These are phyloP conservation scores for Colletotrichum sp. DNA, from an alignment of 2,329 filamentous ascomycete genomes.

Conservation along the genomic window DNA sequence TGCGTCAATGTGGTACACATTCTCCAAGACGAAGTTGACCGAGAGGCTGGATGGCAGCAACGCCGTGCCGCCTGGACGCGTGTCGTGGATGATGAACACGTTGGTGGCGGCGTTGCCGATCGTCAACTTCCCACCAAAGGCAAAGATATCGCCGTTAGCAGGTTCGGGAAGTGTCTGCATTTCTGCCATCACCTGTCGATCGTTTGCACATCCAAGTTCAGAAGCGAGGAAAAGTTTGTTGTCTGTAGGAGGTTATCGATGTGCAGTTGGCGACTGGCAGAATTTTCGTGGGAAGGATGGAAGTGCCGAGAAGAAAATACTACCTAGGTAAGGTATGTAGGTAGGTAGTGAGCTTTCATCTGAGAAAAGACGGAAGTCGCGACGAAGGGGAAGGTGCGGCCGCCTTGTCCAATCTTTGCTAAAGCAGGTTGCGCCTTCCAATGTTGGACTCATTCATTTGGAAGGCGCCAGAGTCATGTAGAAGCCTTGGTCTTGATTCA, in stretches of 20 bases:
- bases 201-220: not conserved
- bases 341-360: not conserved
- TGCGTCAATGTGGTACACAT: conserved; percentile 7
- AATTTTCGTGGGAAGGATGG: not conserved
- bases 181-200: not conserved
- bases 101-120: conserved; percentile 5
- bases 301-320: not conserved
- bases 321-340: not conserved
- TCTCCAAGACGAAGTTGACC: conserved; percentile 1
- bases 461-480: not conserved
- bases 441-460: not conserved
- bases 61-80: not conserved
- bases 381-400: not conserved
- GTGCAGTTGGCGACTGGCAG: not conserved
- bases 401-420: not conserved
- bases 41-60: not conserved
- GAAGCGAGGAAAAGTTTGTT: not conserved
- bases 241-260: not conserved
- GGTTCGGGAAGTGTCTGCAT: not conserved
- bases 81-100: not conserved
- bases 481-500: not conserved
- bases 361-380: not conserved
- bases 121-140: not conserved
- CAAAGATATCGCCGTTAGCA: not conserved
- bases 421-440: not conserved